Evolutionary conservation across 345 rosid species (phyloP), one percentile per base, ranked within the genome.

Genomic region (Eucalyptus curtisii): DNA sequence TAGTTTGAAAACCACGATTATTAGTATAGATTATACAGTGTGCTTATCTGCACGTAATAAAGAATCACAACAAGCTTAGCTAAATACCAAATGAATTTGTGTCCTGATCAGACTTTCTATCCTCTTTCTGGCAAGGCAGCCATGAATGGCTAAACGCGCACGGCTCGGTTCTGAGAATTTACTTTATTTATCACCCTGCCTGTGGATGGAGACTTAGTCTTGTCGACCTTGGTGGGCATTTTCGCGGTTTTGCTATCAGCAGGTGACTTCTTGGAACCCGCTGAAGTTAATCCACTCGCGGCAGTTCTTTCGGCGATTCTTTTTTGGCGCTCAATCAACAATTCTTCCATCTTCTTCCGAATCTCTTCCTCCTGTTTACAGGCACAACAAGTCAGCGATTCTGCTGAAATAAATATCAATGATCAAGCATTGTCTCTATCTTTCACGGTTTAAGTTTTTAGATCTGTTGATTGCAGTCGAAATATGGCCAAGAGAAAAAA

Each of bases 291-390:
- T 31, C 91, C 90, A n/a, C 85, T 55, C 7, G 93, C 92, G 20
- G 97, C 97, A 89, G 96, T 96, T 94, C 97, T 95, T 92, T 95
- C 96, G 1, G 99, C 97, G 49, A 97, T 96, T 91, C 99, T 95
- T 90, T 93, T 94, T 91, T 96, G 99, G 52, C 99, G 94, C 90
- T 94, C 94, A 86, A 95, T 89, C 24, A 57, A 17, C 87, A 95
- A 86, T 88, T 93, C 96, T 92, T 97, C 97, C 94, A 94, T 93
- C 90, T 92, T 95, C 92, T 92, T 95, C 86, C 97, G 88, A 71
- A 91, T 92, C 89, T 96, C 97, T 89, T 97, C 99, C 92, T 97
- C 98, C 98, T 96, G 94, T 59, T 89, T 76, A 89, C 55, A 86
- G n/a, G 80, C 47, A 91, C 59, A 13, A n/a, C 25, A 17, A 66